Conservation (phyloP, 2,329 filamentous ascomycete genomes). For the Drechslerella dactyloides region DNA sequence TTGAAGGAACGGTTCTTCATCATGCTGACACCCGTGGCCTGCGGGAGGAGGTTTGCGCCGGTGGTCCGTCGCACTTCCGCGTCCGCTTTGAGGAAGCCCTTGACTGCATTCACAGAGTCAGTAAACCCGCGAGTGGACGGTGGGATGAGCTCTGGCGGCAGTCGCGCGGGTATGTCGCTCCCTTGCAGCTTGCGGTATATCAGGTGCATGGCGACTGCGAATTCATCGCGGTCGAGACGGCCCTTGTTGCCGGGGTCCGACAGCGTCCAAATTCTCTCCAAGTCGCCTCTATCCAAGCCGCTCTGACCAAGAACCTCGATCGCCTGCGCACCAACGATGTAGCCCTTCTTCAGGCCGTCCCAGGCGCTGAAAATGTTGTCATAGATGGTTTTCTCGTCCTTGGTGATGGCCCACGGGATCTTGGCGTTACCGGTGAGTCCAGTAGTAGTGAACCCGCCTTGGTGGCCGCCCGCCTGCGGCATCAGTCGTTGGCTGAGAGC, state of each 20-base stretch:
- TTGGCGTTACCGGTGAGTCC: slow-evolving; percentile 91
- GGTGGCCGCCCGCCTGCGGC: slow-evolving; percentile 91
- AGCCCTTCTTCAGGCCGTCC: slow-evolving; percentile 93
- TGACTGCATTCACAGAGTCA: slow-evolving; percentile 90
- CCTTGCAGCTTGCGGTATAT: slow-evolving; percentile 98
- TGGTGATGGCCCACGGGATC: slow-evolving; percentile 97
- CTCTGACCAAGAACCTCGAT: slow-evolving; percentile 98
- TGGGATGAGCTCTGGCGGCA: slow-evolving; percentile 90
- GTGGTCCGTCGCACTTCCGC: slow-evolving; percentile 87
- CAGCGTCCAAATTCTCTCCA: slow-evolving; percentile 93
- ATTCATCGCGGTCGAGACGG: slow-evolving; percentile 92
- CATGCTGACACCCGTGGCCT: slow-evolving; percentile 97
- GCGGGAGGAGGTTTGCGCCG: slow-evolving; percentile 86
- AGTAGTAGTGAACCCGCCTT: slow-evolving; percentile 78
- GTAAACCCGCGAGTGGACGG: slow-evolving; percentile 93
- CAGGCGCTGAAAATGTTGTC: slow-evolving; percentile 93
- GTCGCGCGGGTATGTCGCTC: slow-evolving; percentile 83
- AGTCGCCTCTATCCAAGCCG: slow-evolving; percentile 84
- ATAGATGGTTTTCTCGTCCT: slow-evolving; percentile 97
- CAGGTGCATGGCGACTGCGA: slow-evolving; percentile 97
- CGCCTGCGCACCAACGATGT: slow-evolving; percentile 86
- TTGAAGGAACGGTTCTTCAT: slow-evolving; percentile 94
- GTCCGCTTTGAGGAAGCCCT: slow-evolving; percentile 85
- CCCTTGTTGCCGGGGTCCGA: slow-evolving; percentile 94
- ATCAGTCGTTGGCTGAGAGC: slow-evolving; percentile 93